Percentiles rank a stretch among this genome's conserved stretches.
Conservation (phyloP, 2,329 filamentous ascomycete species). For the Didymella lethalis region DNA sequence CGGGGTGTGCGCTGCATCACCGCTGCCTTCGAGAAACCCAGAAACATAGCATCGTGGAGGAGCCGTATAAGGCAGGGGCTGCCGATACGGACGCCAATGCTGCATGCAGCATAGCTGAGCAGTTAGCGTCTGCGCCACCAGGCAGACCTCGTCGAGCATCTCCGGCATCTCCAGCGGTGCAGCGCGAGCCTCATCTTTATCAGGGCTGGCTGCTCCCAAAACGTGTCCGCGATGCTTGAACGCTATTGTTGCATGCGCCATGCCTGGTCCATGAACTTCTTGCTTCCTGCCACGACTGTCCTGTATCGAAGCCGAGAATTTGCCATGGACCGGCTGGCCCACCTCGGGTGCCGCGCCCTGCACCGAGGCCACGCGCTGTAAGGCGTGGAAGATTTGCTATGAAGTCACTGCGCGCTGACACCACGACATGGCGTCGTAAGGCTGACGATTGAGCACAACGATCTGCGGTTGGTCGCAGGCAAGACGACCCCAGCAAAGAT, state of each 20-base stretch:
- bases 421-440: constrained; percentile 17
- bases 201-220: constrained; percentile 20
- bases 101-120: constrained; percentile 16
- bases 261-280: constrained; percentile 16
- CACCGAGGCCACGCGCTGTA: constrained; percentile 28
- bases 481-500: background rate
- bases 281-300: constrained; percentile 10
- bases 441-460: constrained; percentile 27
- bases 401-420: constrained; percentile 23
- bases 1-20: constrained; percentile 33
- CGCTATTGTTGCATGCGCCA: background rate
- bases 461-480: constrained; percentile 14
- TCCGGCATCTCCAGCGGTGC: constrained; percentile 46
- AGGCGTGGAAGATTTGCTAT: constrained; percentile 31
- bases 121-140: constrained; percentile 35
- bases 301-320: constrained; percentile 11
- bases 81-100: constrained; percentile 30
- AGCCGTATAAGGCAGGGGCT: constrained; percentile 28
- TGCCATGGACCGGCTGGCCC: constrained; percentile 13
- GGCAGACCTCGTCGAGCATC: constrained; percentile 31
- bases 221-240: constrained; percentile 6
- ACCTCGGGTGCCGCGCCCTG: constrained; percentile 29
- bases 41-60: constrained; percentile 25
- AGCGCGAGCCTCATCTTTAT: constrained; percentile 24
- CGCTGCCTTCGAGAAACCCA: constrained; percentile 19